phyloP scores from a whole-genome alignment of 495 filamentous ascomycete species.

The Penicillium maclennaniae region DNA sequence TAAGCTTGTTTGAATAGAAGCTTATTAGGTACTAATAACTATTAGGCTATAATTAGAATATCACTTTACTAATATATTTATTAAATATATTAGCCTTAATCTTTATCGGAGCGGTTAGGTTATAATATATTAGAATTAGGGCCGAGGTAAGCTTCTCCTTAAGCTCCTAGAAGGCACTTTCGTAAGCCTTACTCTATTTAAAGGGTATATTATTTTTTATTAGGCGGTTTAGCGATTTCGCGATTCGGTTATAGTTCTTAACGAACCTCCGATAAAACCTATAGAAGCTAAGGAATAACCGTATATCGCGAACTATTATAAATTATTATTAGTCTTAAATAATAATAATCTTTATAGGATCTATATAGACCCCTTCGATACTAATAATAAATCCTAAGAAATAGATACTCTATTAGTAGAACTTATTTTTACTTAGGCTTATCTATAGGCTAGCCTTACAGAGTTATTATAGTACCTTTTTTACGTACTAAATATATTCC shows the following conservation, averaged over 20 bases:
- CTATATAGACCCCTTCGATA: constrained; percentile 2
- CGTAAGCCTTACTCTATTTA: background rate
- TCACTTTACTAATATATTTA: constrained; percentile 6
- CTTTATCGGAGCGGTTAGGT: too few species aligned
- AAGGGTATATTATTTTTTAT: background rate
- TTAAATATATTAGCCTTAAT: constrained; percentile 20
- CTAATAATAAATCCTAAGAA: constrained; percentile 7
- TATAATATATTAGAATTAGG: too few species aligned
- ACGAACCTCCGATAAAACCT: too few species aligned
- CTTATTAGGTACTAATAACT: too few species aligned
- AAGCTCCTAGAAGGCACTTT: background rate
- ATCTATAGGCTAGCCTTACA: background rate
- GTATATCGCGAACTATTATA: constrained; percentile 2
- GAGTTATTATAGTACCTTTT: background rate
- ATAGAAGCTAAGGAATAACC: constrained; percentile 28
- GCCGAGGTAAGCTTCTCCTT: too few species aligned
- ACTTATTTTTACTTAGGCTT: constrained; percentile 26
- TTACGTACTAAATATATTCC: background rate
- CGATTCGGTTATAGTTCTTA: constrained; percentile 16
- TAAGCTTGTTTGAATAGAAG: constrained; percentile 20
- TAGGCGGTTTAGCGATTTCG: constrained; percentile 4
- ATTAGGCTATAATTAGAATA: constrained; percentile 7
- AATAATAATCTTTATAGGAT: constrained; percentile 16
- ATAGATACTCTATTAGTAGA: too few species aligned
- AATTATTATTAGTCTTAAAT: constrained; percentile 17